phyloP scores from a whole-genome alignment of 163 green algal genomes.

The Coccomyxa subellipsoidea region DNA sequence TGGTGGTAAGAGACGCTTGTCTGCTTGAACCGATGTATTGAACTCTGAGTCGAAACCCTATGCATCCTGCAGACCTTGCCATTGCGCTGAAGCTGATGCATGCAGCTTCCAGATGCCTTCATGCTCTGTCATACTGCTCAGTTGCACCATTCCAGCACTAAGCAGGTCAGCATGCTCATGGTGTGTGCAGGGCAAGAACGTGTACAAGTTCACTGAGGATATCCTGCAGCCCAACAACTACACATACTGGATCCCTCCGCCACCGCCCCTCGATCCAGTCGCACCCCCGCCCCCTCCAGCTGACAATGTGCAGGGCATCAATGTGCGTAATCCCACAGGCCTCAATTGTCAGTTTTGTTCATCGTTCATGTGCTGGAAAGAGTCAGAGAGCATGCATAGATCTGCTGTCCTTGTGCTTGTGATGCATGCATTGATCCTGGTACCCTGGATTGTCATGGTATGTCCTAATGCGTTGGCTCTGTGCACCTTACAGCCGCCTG shows the following conservation, averaged over 20 bases:
- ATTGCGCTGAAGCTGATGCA: too few species aligned
- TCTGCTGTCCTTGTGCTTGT: too few species aligned
- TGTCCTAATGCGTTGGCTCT: not conserved
- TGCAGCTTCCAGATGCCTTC: too few species aligned
- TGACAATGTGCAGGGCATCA: not conserved
- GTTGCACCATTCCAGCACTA: too few species aligned
- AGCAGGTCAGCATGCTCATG: not conserved
- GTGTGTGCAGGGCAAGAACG: not conserved
- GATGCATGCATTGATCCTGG: too few species aligned
- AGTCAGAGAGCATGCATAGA: not conserved
- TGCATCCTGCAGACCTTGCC: too few species aligned
- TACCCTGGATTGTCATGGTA: too few species aligned
- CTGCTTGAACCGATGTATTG: not conserved
- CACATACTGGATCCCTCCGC: conserved; percentile 32
- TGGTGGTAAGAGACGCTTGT: conserved; percentile 29
- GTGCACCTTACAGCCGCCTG: not conserved
- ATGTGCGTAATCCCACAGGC: not conserved
- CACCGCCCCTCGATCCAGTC: not conserved
- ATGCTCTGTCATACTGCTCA: too few species aligned
- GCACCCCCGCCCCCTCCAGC: not conserved
- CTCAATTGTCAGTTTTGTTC: not conserved
- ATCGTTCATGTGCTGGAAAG: not conserved
- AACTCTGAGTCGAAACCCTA: too few species aligned
- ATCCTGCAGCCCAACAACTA: conserved; percentile 1
- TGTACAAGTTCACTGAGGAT: not conserved